phyloP scores from a whole-genome alignment of 306 rosid species.

The Citrullus colocynthis region DNA sequence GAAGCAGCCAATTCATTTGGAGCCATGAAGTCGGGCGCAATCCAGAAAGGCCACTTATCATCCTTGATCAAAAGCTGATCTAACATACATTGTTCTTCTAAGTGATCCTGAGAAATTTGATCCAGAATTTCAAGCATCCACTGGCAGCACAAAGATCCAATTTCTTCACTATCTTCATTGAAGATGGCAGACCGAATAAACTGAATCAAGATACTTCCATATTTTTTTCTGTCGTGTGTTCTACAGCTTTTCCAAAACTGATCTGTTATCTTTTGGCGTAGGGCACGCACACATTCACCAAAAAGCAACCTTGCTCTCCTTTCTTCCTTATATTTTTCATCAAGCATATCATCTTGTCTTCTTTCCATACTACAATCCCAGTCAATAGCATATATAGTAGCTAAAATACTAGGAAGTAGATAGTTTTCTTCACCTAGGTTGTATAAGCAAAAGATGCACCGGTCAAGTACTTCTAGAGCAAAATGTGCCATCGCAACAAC shows the following conservation, averaged over 20 bases:
- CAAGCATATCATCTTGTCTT: constrained; percentile 25
- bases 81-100: constrained; percentile 54
- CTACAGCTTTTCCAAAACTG: constrained; percentile 44
- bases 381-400: constrained; percentile 51
- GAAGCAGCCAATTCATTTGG: constrained; percentile 27
- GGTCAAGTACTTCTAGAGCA: constrained; percentile 72
- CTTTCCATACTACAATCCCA: constrained; percentile 56
- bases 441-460: constrained; percentile 53
- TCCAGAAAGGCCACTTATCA: constrained; percentile 69
- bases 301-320: constrained; percentile 34
- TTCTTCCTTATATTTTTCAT: constrained; percentile 27
- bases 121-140: constrained; percentile 77
- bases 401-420: constrained; percentile 50
- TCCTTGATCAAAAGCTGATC: constrained; percentile 44
- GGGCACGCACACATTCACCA: constrained; percentile 37
- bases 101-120: constrained; percentile 34
- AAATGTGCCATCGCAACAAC: constrained; percentile 44
- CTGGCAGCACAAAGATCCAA: constrained; percentile 42
- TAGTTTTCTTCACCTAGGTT: constrained; percentile 46
- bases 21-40: constrained; percentile 26
- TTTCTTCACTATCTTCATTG: constrained; percentile 41
- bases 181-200: constrained; percentile 56
- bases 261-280: constrained; percentile 37
- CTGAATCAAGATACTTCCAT: constrained; percentile 39
- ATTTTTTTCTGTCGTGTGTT: constrained; percentile 27